Percentiles rank a stretch among this genome's conserved stretches.
phyloP scores from a whole-genome alignment of 1,284 basidiomycete species.

The Melampsora americana region DNA sequence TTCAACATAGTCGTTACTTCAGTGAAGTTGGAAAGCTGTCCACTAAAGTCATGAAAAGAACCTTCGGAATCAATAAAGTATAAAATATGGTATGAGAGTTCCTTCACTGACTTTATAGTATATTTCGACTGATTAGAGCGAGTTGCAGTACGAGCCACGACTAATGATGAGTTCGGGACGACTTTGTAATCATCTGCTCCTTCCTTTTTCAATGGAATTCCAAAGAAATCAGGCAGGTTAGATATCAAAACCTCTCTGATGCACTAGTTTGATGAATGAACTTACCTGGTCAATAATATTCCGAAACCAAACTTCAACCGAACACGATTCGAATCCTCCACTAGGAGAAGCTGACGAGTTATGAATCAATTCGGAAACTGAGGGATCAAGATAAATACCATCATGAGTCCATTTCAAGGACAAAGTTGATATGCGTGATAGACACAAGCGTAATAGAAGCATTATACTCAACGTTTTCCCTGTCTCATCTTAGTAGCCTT shows the following conservation, averaged over 20 bases:
- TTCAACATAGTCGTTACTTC: constrained; percentile 88
- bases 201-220: constrained; percentile 60
- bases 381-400: not conserved
- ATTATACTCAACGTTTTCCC: constrained; percentile 72
- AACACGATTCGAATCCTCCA: constrained; percentile 71
- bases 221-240: constrained; percentile 1
- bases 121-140: constrained; percentile 89
- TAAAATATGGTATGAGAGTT: not conserved
- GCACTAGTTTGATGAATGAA: constrained; percentile 33
- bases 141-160: constrained; percentile 82
- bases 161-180: constrained; percentile 75
- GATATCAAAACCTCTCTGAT: not conserved
- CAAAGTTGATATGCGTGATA: not conserved
- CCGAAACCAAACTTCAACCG: constrained; percentile 92
- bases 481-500: constrained; percentile 97
- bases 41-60: constrained; percentile 68
- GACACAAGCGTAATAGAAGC: too few species aligned
- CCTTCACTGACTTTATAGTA: constrained; percentile 55
- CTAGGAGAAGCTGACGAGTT: constrained; percentile 66
- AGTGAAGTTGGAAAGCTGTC: constrained; percentile 68
- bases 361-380: constrained; percentile 76
- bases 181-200: constrained; percentile 82
- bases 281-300: constrained; percentile 84
- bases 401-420: not conserved
- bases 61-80: not conserved